Evolutionary conservation across 169 alveolate genomes (phyloP).

Genomic region (Haemoproteus tartakovskyi): DNA sequence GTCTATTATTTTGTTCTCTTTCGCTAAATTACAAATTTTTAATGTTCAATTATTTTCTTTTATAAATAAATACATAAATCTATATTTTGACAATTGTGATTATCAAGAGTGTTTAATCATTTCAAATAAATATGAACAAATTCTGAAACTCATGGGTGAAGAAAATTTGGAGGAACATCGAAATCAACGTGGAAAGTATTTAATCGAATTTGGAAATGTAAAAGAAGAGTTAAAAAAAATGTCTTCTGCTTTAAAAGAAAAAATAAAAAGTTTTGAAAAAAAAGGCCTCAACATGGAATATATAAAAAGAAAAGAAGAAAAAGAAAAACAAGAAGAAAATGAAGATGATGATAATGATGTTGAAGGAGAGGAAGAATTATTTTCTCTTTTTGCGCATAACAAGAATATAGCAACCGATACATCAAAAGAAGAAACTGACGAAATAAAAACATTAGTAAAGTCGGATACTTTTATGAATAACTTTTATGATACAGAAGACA

Average conservation of each 20-base stretch:
- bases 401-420: constrained; percentile 21
- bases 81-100: constrained; percentile 17
- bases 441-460: too few relatives aligned
- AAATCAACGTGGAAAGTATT: not conserved
- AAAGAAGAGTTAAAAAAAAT: constrained; percentile 28
- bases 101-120: constrained; percentile 21
- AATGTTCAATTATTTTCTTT: constrained; percentile 37
- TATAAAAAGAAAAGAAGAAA: too few relatives aligned
- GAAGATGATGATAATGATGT: constrained; percentile 5
- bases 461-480: not conserved
- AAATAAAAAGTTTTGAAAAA: constrained; percentile 2
- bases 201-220: constrained; percentile 3
- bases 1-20: constrained; percentile 27
- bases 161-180: not conserved
- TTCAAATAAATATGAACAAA: constrained; percentile 20
- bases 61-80: constrained; percentile 35
- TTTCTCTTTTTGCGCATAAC: constrained; percentile 46
- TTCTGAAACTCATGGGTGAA: constrained; percentile 10
- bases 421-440: not conserved
- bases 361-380: constrained; percentile 15
- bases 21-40: constrained; percentile 41
- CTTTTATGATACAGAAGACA: not conserved
- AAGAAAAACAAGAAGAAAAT: constrained; percentile 3
- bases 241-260: not conserved
- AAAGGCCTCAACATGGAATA: too few relatives aligned